A percentile compares a stretch with the other conserved stretches of the same genome.
These are phyloP conservation scores for Smittium culicis DNA, from an alignment of 371 early-diverging fungal genomes.

Conservation along the genomic window DNA sequence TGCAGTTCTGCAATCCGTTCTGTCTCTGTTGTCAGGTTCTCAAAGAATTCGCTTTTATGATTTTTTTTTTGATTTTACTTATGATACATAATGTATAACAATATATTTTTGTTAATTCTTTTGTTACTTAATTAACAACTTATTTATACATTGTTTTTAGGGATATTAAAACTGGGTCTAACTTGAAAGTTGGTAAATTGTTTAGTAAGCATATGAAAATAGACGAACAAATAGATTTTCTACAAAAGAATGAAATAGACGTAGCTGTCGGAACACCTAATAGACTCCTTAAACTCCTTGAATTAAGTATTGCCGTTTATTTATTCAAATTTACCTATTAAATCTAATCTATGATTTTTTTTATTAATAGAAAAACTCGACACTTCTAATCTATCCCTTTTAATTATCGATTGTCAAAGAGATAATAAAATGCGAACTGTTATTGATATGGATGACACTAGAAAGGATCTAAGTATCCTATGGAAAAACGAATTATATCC, in stretches of 20 bases:
- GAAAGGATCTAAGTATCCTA: slow-evolving; percentile 46
- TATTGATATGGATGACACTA: slow-evolving; percentile 57
- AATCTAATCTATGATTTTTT: too few relatives aligned
- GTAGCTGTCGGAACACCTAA: slow-evolving; percentile 74
- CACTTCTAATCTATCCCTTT: slow-evolving; percentile 38
- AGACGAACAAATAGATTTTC: slow-evolving; percentile 47
- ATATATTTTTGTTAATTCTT: too few relatives aligned
- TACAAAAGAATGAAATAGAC: slow-evolving; percentile 44
- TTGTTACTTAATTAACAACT: too few relatives aligned
- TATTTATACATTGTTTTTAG: too few relatives aligned
- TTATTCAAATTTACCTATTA: not conserved
- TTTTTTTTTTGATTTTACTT: too few relatives aligned
- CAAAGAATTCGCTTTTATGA: slow-evolving; percentile 33
- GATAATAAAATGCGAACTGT: slow-evolving; percentile 65
- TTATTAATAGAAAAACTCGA: slow-evolving; percentile 24
- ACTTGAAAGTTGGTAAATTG: slow-evolving; percentile 46
- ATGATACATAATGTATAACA: too few relatives aligned
- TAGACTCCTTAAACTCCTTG: slow-evolving; percentile 51
- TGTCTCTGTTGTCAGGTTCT: slow-evolving; percentile 43
- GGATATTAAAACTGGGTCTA: not conserved
- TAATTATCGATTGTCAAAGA: slow-evolving; percentile 54
- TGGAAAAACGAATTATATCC: slow-evolving; percentile 21
- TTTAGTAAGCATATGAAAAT: slow-evolving; percentile 79
- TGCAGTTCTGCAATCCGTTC: slow-evolving; percentile 62
- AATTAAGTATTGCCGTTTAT: slow-evolving; percentile 16